Evolutionary conservation across 1,284 basidiomycete species (phyloP).

Genomic region (Blastosporella zonata): DNA sequence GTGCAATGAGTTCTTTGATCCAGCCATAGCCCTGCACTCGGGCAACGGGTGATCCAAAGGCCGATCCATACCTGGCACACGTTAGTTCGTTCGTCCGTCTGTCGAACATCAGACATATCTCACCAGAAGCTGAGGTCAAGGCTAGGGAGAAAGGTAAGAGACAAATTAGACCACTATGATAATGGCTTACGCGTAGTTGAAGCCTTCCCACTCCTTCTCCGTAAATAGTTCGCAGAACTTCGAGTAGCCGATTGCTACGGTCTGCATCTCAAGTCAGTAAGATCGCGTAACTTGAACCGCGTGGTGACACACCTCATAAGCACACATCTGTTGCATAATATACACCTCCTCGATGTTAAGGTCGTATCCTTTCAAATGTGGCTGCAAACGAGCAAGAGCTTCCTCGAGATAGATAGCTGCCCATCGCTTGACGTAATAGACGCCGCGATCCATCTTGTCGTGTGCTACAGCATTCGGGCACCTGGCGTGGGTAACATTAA

Average conservation of each 20-base stretch:
- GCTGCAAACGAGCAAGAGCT: slow-evolving; percentile 62
- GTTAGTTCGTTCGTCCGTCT: slow-evolving; percentile 7
- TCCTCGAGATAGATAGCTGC: slow-evolving; percentile 66
- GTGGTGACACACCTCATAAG: slow-evolving; percentile 66
- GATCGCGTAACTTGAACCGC: not conserved
- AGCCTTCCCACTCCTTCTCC: slow-evolving; percentile 86
- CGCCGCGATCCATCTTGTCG: slow-evolving; percentile 53
- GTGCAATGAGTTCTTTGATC: not conserved
- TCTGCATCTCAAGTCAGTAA: slow-evolving; percentile 40
- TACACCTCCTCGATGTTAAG: slow-evolving; percentile 72
- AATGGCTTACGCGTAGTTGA: slow-evolving; percentile 67
- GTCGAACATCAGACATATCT: slow-evolving; percentile 4
- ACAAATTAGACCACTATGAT: not conserved
- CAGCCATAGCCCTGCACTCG: not conserved
- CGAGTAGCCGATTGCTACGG: slow-evolving; percentile 86
- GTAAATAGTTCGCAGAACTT: slow-evolving; percentile 91
- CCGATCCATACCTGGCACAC: slow-evolving; percentile 65
- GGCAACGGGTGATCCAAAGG: slow-evolving; percentile 55
- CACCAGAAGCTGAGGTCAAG: slow-evolving; percentile 55
- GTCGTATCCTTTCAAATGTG: slow-evolving; percentile 60
- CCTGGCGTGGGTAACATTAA: slow-evolving; percentile 26
- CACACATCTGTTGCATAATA: slow-evolving; percentile 74
- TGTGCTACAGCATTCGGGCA: slow-evolving; percentile 58
- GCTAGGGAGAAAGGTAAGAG: slow-evolving; percentile 22
- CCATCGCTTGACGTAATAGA: slow-evolving; percentile 62